phyloP scores from a whole-genome alignment of 495 filamentous ascomycete species.

The Penicillium manginii region DNA sequence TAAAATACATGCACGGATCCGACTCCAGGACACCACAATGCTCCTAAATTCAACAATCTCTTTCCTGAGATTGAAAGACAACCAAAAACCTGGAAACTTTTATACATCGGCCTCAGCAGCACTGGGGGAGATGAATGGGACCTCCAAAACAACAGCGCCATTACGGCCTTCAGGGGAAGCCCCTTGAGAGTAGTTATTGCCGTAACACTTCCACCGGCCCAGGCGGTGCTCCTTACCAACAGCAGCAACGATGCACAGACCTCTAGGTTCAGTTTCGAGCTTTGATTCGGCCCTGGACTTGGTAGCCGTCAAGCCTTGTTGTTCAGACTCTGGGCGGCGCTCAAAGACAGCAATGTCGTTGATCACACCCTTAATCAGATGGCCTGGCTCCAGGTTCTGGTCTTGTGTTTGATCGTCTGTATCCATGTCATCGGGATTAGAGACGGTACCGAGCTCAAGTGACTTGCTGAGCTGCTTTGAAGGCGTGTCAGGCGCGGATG shows the following conservation, averaged over 20 bases:
- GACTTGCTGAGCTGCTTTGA: slow-evolving; percentile 43
- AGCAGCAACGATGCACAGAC: slow-evolving; percentile 78
- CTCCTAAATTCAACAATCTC: slow-evolving; percentile 6
- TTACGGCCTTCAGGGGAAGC: slow-evolving; percentile 67
- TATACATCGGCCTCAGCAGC: slow-evolving; percentile 32
- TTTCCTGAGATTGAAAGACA: slow-evolving; percentile 1
- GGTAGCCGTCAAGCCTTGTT: slow-evolving; percentile 26
- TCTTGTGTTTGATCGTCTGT: slow-evolving; percentile 20
- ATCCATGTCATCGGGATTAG: slow-evolving; percentile 26
- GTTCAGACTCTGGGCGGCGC: slow-evolving; percentile 41
- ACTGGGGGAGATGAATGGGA: slow-evolving; percentile 53
- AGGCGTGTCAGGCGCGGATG: slow-evolving; percentile 34
- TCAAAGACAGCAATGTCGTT: slow-evolving; percentile 89
- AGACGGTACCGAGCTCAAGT: neutral
- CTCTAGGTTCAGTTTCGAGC: slow-evolving; percentile 51
- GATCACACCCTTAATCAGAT: slow-evolving; percentile 70
- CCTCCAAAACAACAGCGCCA: slow-evolving; percentile 78
- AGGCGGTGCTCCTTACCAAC: slow-evolving; percentile 85
- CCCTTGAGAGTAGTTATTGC: slow-evolving; percentile 45
- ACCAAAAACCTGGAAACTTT: slow-evolving; percentile 14
- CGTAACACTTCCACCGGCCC: slow-evolving; percentile 69
- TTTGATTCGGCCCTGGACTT: slow-evolving; percentile 61
- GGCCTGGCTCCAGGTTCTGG: slow-evolving; percentile 28
- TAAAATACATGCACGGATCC: slow-evolving; percentile 17
- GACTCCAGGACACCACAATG: slow-evolving; percentile 16